Conservation (phyloP, 2,329 filamentous ascomycete species). For the Corniculantispora saksenae region DNA sequence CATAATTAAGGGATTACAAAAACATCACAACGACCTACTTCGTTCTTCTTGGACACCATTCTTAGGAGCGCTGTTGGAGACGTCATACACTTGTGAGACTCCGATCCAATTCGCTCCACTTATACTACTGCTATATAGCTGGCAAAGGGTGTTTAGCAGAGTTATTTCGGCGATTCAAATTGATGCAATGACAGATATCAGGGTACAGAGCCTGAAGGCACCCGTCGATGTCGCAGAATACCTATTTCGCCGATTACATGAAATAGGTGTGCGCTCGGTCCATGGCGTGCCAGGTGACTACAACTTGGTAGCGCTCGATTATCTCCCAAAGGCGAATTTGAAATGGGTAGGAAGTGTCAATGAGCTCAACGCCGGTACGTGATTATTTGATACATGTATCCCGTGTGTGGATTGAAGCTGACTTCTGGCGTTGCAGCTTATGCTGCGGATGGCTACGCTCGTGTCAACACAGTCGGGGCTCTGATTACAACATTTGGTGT, state of each 20-base stretch:
- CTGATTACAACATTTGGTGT: slow-evolving; percentile 77
- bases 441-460: slow-evolving; percentile 77
- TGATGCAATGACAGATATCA: slow-evolving; percentile 38
- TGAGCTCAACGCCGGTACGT: slow-evolving; percentile 67
- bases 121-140: background rate
- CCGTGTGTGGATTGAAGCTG: background rate
- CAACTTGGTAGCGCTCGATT: slow-evolving; percentile 69
- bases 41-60: background rate
- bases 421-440: slow-evolving; percentile 53
- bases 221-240: slow-evolving; percentile 66
- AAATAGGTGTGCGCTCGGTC: slow-evolving; percentile 65
- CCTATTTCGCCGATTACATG: slow-evolving; percentile 63
- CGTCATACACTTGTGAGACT: slow-evolving; percentile 20
- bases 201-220: slow-evolving; percentile 45
- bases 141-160: background rate
- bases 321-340: slow-evolving; percentile 58
- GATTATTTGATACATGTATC: background rate
- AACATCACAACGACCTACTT: too few relatives aligned
- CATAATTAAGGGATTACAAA: too few relatives aligned
- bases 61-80: background rate
- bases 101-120: slow-evolving; percentile 14
- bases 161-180: slow-evolving; percentile 19
- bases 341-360: slow-evolving; percentile 71
- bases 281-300: slow-evolving; percentile 74
- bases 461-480: slow-evolving; percentile 69